Conservation (phyloP, 176 grass and related monocot genomes). For the Paspalum notatum region DNA sequence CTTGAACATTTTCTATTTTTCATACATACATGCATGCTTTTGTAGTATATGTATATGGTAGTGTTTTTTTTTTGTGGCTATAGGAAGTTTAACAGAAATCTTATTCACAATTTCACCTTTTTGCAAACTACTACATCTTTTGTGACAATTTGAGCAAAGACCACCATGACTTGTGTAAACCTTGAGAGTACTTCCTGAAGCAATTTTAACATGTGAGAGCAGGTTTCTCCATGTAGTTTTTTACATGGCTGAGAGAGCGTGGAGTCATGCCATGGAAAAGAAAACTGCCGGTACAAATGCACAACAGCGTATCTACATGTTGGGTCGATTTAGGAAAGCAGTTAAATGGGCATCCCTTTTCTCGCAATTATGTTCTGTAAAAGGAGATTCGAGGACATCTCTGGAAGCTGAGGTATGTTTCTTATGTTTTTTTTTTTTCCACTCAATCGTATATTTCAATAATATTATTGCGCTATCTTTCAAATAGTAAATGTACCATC, state of each 20-base stretch:
- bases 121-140: neutral
- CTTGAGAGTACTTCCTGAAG: constrained; percentile 17
- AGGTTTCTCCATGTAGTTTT: constrained; percentile 92
- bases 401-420: constrained; percentile 85
- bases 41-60: neutral
- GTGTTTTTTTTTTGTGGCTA: neutral
- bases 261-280: constrained; percentile 99
- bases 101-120: neutral
- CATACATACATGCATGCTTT: constrained; percentile 5
- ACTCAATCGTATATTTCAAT: neutral
- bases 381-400: constrained; percentile 96
- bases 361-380: constrained; percentile 80
- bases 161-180: neutral
- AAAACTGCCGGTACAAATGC: constrained; percentile 87
- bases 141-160: neutral
- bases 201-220: constrained; percentile 30
- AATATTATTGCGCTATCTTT: constrained; percentile 11
- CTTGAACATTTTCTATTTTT: neutral
- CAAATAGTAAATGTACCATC: neutral
- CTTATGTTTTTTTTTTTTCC: constrained; percentile 11
- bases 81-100: neutral
- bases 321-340: constrained; percentile 94
- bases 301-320: constrained; percentile 82
- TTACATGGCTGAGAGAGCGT: constrained; percentile 96
- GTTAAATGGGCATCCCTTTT: constrained; percentile 95